A percentile compares a stretch with the other conserved stretches of the same genome.
Conservation (phyloP, 768 basidiomycete genomes). For the Lactarius psammicola region DNA sequence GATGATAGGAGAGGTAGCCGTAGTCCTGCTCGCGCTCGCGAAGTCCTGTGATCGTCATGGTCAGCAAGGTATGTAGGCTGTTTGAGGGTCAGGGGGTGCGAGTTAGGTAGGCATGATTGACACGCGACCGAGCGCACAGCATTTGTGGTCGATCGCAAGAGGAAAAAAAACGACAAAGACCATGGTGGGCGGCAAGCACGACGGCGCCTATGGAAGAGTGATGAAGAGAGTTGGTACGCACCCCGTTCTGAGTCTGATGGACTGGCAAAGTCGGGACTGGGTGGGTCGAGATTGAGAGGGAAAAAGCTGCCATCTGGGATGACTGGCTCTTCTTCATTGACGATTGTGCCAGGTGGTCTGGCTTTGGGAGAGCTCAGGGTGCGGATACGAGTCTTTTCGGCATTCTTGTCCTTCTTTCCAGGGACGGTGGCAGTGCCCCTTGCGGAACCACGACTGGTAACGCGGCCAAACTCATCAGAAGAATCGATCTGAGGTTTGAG, state of each 20-base stretch:
- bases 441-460: slow-evolving; percentile 47
- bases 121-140: background rate
- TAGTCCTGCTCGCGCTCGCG: slow-evolving; percentile 47
- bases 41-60: slow-evolving; percentile 23
- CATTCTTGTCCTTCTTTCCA: slow-evolving; percentile 39
- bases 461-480: slow-evolving; percentile 67
- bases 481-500: slow-evolving; percentile 33
- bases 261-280: slow-evolving; percentile 23
- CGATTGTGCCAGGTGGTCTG: slow-evolving; percentile 38
- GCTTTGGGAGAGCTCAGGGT: slow-evolving; percentile 43
- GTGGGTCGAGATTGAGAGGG: slow-evolving; percentile 37
- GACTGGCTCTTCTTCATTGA: slow-evolving; percentile 35
- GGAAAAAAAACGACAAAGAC: background rate
- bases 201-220: slow-evolving; percentile 1
- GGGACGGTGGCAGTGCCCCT: slow-evolving; percentile 34
- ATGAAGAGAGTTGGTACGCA: slow-evolving; percentile 6
- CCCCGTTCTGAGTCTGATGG: slow-evolving; percentile 27
- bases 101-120: background rate
- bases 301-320: slow-evolving; percentile 40
- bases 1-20: slow-evolving; percentile 70
- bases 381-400: slow-evolving; percentile 45
- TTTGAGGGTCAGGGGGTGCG: background rate
- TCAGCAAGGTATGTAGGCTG: background rate
- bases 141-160: slow-evolving; percentile 1
- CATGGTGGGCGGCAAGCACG: background rate